Base-by-base conservation (phyloP, 805 yeast species). In the Saturnispora halmiae region DNA sequence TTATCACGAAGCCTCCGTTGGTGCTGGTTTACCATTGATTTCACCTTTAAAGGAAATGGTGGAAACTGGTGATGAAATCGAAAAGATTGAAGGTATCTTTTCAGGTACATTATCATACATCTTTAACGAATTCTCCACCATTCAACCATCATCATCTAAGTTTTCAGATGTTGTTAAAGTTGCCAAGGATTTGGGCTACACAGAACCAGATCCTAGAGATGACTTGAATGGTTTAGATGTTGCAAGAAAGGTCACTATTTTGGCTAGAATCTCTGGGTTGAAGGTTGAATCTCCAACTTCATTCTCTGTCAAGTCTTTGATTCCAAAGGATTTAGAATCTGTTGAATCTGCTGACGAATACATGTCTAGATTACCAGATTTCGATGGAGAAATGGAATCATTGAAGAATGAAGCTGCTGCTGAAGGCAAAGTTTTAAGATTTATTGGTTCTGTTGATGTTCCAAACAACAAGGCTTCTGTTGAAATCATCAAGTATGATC, bases 201-300 rank as follows among this genome's bases (percentile, higher is more conserved):
- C 96, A 31, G 98, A 92, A 66, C 99, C 99, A 37, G 99, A 92
- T 63, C 98, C 99, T 63, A 81, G 99, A 66, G 99, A 92, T 62
- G 99, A 92, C 60, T 75, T 92, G 63, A 92, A 90, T 63, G 99
- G 99, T 41, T 73, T 92, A 60, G 99, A 92, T 59, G 96, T 92
- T 46, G 99, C 99, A 33, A 82, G 99, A 73, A 92, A 92, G 64
- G 96, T 92, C 24, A 87, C 98, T 20, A 92, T 92, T 50, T 74
- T 92, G 48, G 95, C 96, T 35, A 82, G 99, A 70, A 73, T 92
- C 40, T 72, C 96, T 13, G 98, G 98, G 3, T 72, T 82, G 41
- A 67, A 75, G 45, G 84, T 92, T 29, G 82, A 80, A 58, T 80
- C 92, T 10, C 94, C 97, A 52, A 73, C 87, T 29, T 77, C 96